phyloP scores from a whole-genome alignment of 192 early-diverging fungal species.

The Coemansia brasiliensis region DNA sequence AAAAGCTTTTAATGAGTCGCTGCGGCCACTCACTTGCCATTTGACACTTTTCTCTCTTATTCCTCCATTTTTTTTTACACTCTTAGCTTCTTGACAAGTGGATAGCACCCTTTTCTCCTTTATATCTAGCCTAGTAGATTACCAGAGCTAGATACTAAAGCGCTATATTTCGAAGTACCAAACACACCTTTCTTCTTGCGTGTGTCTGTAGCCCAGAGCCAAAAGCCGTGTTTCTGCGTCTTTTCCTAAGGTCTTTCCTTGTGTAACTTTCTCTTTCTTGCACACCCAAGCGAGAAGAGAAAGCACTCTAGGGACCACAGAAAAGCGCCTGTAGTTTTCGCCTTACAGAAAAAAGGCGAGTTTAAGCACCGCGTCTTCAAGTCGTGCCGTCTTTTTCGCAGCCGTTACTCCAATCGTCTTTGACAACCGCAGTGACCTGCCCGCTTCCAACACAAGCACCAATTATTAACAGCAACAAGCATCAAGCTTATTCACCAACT shows the following conservation, averaged over 20 bases:
- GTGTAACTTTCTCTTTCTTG: constrained; percentile 9
- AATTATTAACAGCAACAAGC: neutral
- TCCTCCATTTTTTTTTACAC: constrained; percentile 10
- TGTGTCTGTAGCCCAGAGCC: too few relatives aligned
- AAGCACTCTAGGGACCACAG: neutral
- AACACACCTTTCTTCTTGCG: too few relatives aligned
- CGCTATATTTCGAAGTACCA: too few relatives aligned
- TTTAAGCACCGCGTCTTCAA: neutral
- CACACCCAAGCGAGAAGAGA: constrained; percentile 1
- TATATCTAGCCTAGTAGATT: too few relatives aligned
- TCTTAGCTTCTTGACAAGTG: too few relatives aligned
- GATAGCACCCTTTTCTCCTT: constrained; percentile 11
- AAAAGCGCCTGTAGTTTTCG: neutral
- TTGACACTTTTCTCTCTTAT: constrained; percentile 5
- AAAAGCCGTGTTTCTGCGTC: neutral
- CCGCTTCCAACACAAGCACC: neutral
- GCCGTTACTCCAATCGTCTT: constrained; percentile 7
- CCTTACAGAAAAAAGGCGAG: neutral
- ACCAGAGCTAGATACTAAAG: too few relatives aligned
- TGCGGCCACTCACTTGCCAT: constrained; percentile 17
- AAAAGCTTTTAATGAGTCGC: constrained; percentile 11
- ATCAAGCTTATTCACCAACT: neutral
- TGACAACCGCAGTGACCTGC: constrained; percentile 7
- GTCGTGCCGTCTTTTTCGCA: constrained; percentile 4
- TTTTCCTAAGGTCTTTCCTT: neutral